A percentile compares a stretch with the other conserved stretches of the same genome.
phyloP scores from a whole-genome alignment of 1,139 yeast genomes.

The Hanseniaspora gamundiae region DNA sequence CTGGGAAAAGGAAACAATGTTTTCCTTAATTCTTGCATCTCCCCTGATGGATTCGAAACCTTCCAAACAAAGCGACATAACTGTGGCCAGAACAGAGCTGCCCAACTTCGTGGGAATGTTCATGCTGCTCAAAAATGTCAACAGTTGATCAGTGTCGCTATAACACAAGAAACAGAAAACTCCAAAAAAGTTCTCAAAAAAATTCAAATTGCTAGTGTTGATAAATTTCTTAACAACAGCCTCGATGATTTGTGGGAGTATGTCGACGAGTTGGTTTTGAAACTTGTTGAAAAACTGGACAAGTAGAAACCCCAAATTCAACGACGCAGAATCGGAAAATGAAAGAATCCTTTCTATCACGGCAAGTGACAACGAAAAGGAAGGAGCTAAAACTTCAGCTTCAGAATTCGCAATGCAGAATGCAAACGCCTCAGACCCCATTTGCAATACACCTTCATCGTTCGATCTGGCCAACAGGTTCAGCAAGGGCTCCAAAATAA shows the following conservation, averaged over 20 bases:
- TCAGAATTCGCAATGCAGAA: conserved; percentile 43
- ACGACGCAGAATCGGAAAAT: conserved; percentile 73
- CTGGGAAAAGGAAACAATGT: conserved; percentile 57
- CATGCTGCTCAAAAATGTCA: conserved; percentile 44
- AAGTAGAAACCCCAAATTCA: conserved; percentile 59
- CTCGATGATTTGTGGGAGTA: conserved; percentile 48
- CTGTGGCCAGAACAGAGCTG: conserved; percentile 32
- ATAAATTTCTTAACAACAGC: conserved; percentile 62
- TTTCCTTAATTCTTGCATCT: conserved; percentile 56
- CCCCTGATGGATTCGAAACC: conserved; percentile 77
- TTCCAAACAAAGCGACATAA: conserved; percentile 69
- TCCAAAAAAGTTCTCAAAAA: conserved; percentile 63
- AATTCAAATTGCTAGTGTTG: conserved; percentile 53
- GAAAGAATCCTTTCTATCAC: conserved; percentile 62
- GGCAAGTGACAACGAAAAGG: conserved; percentile 40
- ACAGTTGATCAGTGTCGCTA: conserved; percentile 46
- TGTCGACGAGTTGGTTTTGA: conserved; percentile 31
- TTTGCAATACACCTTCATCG: conserved; percentile 75
- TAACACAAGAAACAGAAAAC: conserved; percentile 67
- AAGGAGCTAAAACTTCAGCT: conserved; percentile 33
- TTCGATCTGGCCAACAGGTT: conserved; percentile 38
- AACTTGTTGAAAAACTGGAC: conserved; percentile 54
- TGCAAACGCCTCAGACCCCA: conserved; percentile 65
- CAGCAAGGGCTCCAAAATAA: conserved; percentile 35
- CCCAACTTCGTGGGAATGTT: conserved; percentile 19